These are phyloP conservation scores for Arthrobotrys entomopaga DNA, from an alignment of 2,329 filamentous ascomycete genomes.

Conservation along the genomic window DNA sequence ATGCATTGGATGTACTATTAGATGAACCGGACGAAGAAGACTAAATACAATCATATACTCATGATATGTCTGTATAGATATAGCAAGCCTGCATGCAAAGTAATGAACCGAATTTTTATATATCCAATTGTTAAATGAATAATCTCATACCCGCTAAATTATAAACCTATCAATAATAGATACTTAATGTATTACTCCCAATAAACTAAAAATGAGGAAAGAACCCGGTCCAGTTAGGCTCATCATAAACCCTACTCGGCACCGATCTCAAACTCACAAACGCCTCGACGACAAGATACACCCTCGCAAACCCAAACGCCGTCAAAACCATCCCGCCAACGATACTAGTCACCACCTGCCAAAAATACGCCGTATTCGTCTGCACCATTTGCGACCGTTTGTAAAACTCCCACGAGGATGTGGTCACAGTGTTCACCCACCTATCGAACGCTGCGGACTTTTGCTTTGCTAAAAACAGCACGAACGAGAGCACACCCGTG, in stretches of 20 bases:
- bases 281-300: slow-evolving; percentile 57
- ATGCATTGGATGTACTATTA: not conserved
- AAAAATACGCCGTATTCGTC: slow-evolving; percentile 30
- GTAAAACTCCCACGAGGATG: slow-evolving; percentile 31
- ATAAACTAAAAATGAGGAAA: slow-evolving; percentile 55
- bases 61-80: too few species aligned
- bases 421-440: slow-evolving; percentile 30
- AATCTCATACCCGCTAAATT: too few species aligned
- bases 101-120: too few species aligned
- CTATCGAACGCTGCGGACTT: slow-evolving; percentile 31
- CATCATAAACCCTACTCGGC: slow-evolving; percentile 54
- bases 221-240: slow-evolving; percentile 55
- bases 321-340: slow-evolving; percentile 17
- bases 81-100: too few species aligned
- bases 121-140: too few species aligned
- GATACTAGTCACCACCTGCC: slow-evolving; percentile 24
- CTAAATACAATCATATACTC: not conserved
- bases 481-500: slow-evolving; percentile 29
- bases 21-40: not conserved
- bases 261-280: slow-evolving; percentile 56
- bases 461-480: slow-evolving; percentile 34
- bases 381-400: slow-evolving; percentile 26
- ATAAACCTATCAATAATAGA: too few species aligned
- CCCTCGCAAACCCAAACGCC: slow-evolving; percentile 34
- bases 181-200: too few species aligned